phyloP scores from a whole-genome alignment of 176 grass and related monocot species.

The Carex kokanica region DNA sequence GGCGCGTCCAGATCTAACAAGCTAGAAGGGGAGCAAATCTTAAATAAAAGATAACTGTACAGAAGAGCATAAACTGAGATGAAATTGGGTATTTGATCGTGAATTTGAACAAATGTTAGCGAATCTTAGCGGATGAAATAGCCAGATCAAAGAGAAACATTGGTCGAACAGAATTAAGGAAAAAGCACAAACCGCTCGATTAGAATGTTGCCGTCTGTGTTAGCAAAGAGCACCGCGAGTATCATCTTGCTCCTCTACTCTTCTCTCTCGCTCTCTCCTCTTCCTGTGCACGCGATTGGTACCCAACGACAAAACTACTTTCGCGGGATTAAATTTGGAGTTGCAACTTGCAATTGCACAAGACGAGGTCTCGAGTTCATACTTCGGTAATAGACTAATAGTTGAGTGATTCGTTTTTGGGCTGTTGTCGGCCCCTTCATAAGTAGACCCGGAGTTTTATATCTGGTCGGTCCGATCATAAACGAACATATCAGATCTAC shows the following conservation, averaged over 20 bases:
- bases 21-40: not conserved
- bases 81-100: not conserved
- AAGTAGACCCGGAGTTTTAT: not conserved
- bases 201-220: slow-evolving; percentile 51
- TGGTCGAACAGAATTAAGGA: slow-evolving; percentile 6
- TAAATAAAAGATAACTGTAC: not conserved
- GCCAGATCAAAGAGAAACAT: slow-evolving; percentile 7
- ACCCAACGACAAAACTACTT: not conserved
- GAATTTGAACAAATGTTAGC: not conserved
- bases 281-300: not conserved
- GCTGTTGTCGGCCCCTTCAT: not conserved
- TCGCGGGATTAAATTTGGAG: slow-evolving; percentile 1
- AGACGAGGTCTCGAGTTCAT: no score
- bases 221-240: slow-evolving; percentile 50
- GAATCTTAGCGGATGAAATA: not conserved
- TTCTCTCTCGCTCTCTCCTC: not conserved
- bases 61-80: not conserved
- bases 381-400: not conserved
- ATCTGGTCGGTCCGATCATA: not conserved
- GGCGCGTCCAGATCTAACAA: slow-evolving; percentile 8
- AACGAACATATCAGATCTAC: not conserved
- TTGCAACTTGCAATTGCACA: not conserved
- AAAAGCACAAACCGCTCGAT: slow-evolving; percentile 34
- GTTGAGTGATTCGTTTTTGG: not conserved
- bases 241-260: slow-evolving; percentile 28